A percentile compares a stretch with the other conserved stretches of the same genome.
phyloP scores from a whole-genome alignment of 2,329 filamentous ascomycete genomes.

The Tolypocladium paradoxum region DNA sequence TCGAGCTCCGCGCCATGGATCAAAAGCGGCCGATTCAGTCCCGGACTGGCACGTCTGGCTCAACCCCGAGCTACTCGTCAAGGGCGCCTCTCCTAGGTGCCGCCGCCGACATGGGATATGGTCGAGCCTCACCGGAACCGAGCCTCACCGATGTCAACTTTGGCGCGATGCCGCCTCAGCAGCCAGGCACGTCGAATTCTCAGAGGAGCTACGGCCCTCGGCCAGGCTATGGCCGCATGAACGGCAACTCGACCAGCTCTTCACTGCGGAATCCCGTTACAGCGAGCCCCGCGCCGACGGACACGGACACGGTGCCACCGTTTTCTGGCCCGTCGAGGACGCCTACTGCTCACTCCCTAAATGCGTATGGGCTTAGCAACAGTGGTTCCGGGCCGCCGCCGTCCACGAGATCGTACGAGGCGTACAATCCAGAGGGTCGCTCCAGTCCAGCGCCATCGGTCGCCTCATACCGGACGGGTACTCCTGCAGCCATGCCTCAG shows the following conservation, averaged over 20 bases:
- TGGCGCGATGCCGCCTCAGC: slow-evolving; percentile 16
- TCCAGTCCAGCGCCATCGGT: slow-evolving; percentile 21
- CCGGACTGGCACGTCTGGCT: slow-evolving; percentile 43
- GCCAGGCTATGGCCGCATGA: slow-evolving; percentile 7
- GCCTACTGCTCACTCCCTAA: slow-evolving; percentile 9
- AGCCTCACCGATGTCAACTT: slow-evolving; percentile 18
- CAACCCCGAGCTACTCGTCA: slow-evolving; percentile 50
- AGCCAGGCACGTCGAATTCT: slow-evolving; percentile 24
- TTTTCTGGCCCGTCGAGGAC: slow-evolving; percentile 23
- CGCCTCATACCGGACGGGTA: slow-evolving; percentile 12
- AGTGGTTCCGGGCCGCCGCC: slow-evolving; percentile 12
- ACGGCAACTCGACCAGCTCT: slow-evolving; percentile 6
- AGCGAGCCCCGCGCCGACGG: slow-evolving; percentile 19
- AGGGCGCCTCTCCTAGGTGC: slow-evolving; percentile 51
- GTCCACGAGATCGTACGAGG: slow-evolving; percentile 13
- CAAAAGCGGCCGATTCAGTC: slow-evolving; percentile 38
- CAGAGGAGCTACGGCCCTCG: slow-evolving; percentile 19
- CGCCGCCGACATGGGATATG: slow-evolving; percentile 50
- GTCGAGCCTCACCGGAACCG: slow-evolving; percentile 24
- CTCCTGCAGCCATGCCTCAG: slow-evolving; percentile 7
- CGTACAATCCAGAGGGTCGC: slow-evolving; percentile 20
- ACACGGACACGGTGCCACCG: slow-evolving; percentile 14
- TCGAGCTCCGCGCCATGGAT: slow-evolving; percentile 42
- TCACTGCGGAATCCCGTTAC: slow-evolving; percentile 12
- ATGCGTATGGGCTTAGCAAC: slow-evolving; percentile 16